Evolutionary conservation across 257 asterid genomes (phyloP), one percentile per base, ranked within the genome.

Genomic region (Verbena officinalis): DNA sequence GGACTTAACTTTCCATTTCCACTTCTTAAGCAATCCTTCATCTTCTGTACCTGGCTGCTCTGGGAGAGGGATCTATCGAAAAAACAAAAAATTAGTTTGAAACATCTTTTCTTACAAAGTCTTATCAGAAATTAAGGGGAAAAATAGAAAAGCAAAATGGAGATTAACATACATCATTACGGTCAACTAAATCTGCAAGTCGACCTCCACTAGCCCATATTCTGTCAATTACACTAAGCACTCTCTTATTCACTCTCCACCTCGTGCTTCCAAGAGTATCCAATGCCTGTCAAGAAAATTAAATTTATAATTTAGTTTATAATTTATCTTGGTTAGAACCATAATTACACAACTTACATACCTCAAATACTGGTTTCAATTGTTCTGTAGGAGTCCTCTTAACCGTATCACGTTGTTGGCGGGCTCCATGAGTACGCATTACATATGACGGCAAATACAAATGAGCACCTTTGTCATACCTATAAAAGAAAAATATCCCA

Each of bases 341-440:
- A 61, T 33, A 66, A 64, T 53, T 59, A 30, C 56, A 66, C 30
- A 59, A 50, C 59, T 34, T 43, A 36, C 80, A 75, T 70, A 93
- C 99, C 99, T 93, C 96, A 77, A 78, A 93, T 17, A 93, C 81
- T 56, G 84, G 81, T 62, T 58, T 73, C 85, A 93, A 56, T 74
- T 90, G 97, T 68, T 78, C 73, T 65, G 48, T 45, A 21, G 96
- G 84, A 73, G 90, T 59, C 75, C 83, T 86, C 75, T 77, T 93
- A 51, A 93, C 76, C 67, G 92, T 69, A 64, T 93, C 99, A 46
- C 99, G 92, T 75, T 90, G 99, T 57, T 90, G 96, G 22, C 82
- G 83, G 67, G 95, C 84, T 59, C 99, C 99, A 78, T 87, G 99
- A 7, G 96, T 93, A 57, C 97, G 99, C 99, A 93, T 93, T 52